phyloP scores from a whole-genome alignment of 1,139 yeast genomes.

The Candida sp. region DNA sequence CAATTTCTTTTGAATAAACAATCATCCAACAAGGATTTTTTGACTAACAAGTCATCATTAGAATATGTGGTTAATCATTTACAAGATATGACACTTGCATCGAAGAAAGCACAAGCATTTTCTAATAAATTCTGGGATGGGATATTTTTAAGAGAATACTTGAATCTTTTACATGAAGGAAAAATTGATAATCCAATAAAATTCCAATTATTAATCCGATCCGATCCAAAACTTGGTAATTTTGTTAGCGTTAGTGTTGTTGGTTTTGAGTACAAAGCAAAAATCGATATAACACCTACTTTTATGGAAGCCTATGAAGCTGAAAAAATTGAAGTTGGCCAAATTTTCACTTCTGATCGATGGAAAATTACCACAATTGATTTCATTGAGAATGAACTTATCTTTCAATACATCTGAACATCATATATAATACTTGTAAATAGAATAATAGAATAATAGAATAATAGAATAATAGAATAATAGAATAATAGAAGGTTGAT shows the following conservation, averaged over 20 bases:
- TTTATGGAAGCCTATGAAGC: conserved; percentile 16
- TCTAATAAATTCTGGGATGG: conserved; percentile 40
- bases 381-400: conserved; percentile 29
- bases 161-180: conserved; percentile 12
- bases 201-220: conserved; percentile 22
- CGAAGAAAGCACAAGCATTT: conserved; percentile 19
- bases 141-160: conserved; percentile 28
- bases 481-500: background rate
- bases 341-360: conserved; percentile 14
- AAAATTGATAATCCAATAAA: conserved; percentile 16
- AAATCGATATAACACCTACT: conserved; percentile 18
- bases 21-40: conserved; percentile 3
- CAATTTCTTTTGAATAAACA: conserved; percentile 14
- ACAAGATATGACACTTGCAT: conserved; percentile 27
- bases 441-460: conserved; percentile 1
- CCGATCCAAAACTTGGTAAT: conserved; percentile 25
- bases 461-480: conserved; percentile 2
- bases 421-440: conserved; percentile 3
- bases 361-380: conserved; percentile 25
- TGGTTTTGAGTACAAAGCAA: conserved; percentile 23
- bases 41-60: conserved; percentile 8
- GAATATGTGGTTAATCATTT: conserved; percentile 23
- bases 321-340: conserved; percentile 22
- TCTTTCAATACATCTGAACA: conserved; percentile 13
- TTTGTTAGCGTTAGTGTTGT: conserved; percentile 20